Evolutionary conservation across 139 green algal genomes (phyloP).

Genomic region (Spirogloea muscicola): DNA sequence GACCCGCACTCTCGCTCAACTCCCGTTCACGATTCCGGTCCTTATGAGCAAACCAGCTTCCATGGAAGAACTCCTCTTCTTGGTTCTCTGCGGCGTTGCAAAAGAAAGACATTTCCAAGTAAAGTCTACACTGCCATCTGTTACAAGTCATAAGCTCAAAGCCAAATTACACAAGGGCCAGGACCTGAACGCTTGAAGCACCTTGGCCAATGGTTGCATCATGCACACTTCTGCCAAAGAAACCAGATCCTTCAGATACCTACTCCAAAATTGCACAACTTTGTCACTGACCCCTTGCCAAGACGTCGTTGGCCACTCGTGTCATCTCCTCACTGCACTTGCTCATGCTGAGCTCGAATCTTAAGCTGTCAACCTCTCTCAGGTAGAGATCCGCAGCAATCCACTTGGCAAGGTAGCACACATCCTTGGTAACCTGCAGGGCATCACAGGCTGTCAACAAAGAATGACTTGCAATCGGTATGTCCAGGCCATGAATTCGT

Average conservation of each 20-base stretch:
- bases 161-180: neutral
- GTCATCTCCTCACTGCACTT: conserved; percentile 69
- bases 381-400: conserved; percentile 92
- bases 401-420: conserved; percentile 80
- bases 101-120: neutral
- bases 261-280: neutral
- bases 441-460: neutral
- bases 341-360: conserved; percentile 78
- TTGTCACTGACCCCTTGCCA: conserved; percentile 20
- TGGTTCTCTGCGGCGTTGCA: neutral
- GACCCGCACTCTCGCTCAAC: neutral
- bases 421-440: conserved; percentile 75
- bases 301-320: conserved; percentile 7
- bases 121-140: neutral
- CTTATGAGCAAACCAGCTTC: too few relatives aligned
- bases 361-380: conserved; percentile 71
- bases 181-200: neutral
- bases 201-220: neutral
- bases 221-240: too few relatives aligned
- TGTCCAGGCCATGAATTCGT: neutral
- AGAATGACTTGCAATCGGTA: neutral
- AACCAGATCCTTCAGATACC: neutral
- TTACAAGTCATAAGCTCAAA: neutral
- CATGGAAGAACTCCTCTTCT: conserved; percentile 1
- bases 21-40: neutral